Percentiles rank a stretch among this genome's conserved stretches.
These are phyloP conservation scores for Dillenia turbinata DNA, from an alignment of 164 flowering plant species.

Conservation along the genomic window DNA sequence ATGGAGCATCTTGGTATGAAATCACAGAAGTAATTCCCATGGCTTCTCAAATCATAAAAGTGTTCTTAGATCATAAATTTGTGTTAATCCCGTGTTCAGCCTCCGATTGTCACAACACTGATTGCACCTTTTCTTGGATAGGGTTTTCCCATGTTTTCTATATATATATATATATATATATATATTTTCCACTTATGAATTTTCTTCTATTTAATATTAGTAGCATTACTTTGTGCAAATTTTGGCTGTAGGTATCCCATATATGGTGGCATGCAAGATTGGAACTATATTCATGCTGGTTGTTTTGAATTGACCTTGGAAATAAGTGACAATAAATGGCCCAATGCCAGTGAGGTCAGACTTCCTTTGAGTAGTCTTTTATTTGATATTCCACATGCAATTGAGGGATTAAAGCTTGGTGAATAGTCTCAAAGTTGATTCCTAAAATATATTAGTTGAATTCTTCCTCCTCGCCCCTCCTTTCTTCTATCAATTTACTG, in stretches of 20 bases:
- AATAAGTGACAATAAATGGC: slow-evolving; percentile 94
- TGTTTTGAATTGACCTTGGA: slow-evolving; percentile 96
- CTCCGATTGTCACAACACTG: too few species aligned
- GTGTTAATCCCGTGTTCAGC: neutral
- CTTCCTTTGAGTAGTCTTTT: slow-evolving; percentile 5
- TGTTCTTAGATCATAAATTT: neutral
- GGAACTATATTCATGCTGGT: slow-evolving; percentile 90
- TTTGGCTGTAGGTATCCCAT: slow-evolving; percentile 78
- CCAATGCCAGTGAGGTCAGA: slow-evolving; percentile 72
- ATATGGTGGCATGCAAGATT: slow-evolving; percentile 99
- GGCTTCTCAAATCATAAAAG: neutral
- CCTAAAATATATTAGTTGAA: too few species aligned
- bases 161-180: too few species aligned
- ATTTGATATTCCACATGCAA: neutral
- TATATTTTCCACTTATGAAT: neutral
- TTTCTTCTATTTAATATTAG: neutral
- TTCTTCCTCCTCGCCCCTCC: too few species aligned
- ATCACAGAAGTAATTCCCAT: neutral
- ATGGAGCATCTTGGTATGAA: slow-evolving; percentile 87
- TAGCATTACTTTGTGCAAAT: slow-evolving; percentile 6
- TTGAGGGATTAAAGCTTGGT: too few species aligned
- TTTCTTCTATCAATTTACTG: too few species aligned
- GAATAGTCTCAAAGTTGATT: too few species aligned
- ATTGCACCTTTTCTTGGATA: too few species aligned
- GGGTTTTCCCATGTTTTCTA: neutral